Conservation (phyloP, 176 grass and related monocot species). For the Musa itinerans region DNA sequence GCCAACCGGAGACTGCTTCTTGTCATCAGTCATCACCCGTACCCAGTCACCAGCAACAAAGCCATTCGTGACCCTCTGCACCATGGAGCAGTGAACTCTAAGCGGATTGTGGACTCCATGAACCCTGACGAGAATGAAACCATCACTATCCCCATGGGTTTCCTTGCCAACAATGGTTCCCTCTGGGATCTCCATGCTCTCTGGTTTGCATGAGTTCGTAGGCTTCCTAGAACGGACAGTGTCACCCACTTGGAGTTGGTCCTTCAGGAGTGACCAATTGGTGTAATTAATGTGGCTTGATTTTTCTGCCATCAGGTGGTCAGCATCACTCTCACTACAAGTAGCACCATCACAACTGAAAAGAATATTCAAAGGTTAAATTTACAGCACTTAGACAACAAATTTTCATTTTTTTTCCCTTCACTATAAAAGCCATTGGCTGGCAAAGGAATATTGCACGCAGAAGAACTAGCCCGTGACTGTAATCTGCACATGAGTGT, state of each 20-base stretch:
- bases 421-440: too few relatives aligned
- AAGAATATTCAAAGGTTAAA: slow-evolving; percentile 3
- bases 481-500: too few relatives aligned
- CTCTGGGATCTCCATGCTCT: slow-evolving; percentile 81
- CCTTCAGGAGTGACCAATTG: slow-evolving; percentile 69
- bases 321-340: slow-evolving; percentile 32
- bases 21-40: slow-evolving; percentile 56
- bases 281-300: slow-evolving; percentile 27
- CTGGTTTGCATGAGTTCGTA: slow-evolving; percentile 52
- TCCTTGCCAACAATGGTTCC: slow-evolving; percentile 82
- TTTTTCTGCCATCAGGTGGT: slow-evolving; percentile 29
- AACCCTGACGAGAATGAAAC: slow-evolving; percentile 68
- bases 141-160: slow-evolving; percentile 36
- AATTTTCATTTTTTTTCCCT: too few relatives aligned
- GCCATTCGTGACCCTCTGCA: slow-evolving; percentile 73
- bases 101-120: slow-evolving; percentile 61
- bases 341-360: slow-evolving; percentile 42
- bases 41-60: slow-evolving; percentile 81
- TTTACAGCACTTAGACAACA: background rate
- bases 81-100: slow-evolving; percentile 42
- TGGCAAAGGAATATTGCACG: too few relatives aligned
- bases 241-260: slow-evolving; percentile 63
- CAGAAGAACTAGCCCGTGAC: too few relatives aligned
- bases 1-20: slow-evolving; percentile 55
- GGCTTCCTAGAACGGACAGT: slow-evolving; percentile 70